phyloP scores from a whole-genome alignment of 2,329 filamentous ascomycete genomes.

The Elsinoe perseae region DNA sequence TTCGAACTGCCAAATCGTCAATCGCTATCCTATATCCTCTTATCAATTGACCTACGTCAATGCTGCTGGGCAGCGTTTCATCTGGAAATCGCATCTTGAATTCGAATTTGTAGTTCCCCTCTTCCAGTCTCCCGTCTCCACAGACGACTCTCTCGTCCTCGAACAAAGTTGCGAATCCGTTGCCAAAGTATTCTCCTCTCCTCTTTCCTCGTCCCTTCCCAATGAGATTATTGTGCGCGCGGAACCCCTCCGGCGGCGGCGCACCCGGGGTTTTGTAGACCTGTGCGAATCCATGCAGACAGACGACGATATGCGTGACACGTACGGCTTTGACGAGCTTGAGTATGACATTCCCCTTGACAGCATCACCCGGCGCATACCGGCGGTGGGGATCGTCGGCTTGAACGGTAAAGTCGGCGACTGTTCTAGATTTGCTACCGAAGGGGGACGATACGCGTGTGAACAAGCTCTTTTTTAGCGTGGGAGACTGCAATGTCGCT shows the following conservation, averaged over 20 bases:
- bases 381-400: conserved; percentile 70
- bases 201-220: conserved; percentile 49
- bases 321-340: conserved; percentile 65
- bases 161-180: conserved; percentile 72
- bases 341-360: conserved; percentile 64
- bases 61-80: conserved; percentile 74
- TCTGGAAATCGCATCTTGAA: conserved; percentile 65
- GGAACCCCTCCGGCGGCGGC: conserved; percentile 45
- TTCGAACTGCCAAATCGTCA: conserved; percentile 63
- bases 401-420: conserved; percentile 71
- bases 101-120: conserved; percentile 71
- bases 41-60: conserved; percentile 61
- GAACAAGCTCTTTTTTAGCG: conserved; percentile 13
- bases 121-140: conserved; percentile 66
- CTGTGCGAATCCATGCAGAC: conserved; percentile 69
- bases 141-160: conserved; percentile 75
- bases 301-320: conserved; percentile 72
- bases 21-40: background rate
- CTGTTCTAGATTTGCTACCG: conserved; percentile 51
- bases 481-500: conserved; percentile 8
- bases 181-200: conserved; percentile 56
- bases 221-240: conserved; percentile 42
- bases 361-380: conserved; percentile 66
- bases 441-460: conserved; percentile 41
- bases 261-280: conserved; percentile 65